Conservation (phyloP, 495 filamentous ascomycete species). For the Aspergillus cavernicola region DNA sequence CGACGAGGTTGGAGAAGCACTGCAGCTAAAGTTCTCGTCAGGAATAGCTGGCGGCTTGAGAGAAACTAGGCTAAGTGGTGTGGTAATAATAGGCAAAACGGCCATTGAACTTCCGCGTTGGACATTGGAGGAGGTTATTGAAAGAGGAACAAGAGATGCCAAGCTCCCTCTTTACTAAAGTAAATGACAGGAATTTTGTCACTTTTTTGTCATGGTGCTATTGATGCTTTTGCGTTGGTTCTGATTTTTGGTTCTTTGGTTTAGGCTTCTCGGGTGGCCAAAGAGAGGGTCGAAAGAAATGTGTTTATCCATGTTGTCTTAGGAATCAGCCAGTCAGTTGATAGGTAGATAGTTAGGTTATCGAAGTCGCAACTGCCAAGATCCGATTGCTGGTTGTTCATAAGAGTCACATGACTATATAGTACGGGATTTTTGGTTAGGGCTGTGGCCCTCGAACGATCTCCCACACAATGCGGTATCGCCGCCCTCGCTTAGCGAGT, state of each 20-base stretch:
- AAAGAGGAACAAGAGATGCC: conserved; percentile 31
- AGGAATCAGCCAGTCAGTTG: too few species aligned
- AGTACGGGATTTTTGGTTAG: conserved; percentile 31
- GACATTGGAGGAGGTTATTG: conserved; percentile 32
- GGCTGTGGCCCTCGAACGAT: conserved; percentile 38
- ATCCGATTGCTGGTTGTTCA: too few species aligned
- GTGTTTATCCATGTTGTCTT: too few species aligned
- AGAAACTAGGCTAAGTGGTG: conserved; percentile 58
- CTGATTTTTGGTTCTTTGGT: too few species aligned
- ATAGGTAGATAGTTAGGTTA: too few species aligned
- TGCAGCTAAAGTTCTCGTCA: conserved; percentile 84
- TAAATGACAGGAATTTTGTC: background rate
- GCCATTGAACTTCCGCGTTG: conserved; percentile 29
- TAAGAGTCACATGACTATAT: conserved; percentile 31
- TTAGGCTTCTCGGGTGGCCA: too few species aligned
- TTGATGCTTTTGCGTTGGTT: background rate
- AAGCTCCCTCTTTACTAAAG: conserved; percentile 32
- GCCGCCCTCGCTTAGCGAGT: conserved; percentile 38
- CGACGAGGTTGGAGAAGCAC: conserved; percentile 74
- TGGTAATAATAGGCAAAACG: conserved; percentile 20
- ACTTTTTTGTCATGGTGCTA: background rate
- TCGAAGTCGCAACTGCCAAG: too few species aligned
- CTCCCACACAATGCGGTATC: conserved; percentile 38
- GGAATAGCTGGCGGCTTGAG: conserved; percentile 73
- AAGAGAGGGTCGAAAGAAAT: too few species aligned